These are phyloP conservation scores for Cyberlindnera sargentensis DNA, from an alignment of 805 yeast species.

Conservation along the genomic window DNA sequence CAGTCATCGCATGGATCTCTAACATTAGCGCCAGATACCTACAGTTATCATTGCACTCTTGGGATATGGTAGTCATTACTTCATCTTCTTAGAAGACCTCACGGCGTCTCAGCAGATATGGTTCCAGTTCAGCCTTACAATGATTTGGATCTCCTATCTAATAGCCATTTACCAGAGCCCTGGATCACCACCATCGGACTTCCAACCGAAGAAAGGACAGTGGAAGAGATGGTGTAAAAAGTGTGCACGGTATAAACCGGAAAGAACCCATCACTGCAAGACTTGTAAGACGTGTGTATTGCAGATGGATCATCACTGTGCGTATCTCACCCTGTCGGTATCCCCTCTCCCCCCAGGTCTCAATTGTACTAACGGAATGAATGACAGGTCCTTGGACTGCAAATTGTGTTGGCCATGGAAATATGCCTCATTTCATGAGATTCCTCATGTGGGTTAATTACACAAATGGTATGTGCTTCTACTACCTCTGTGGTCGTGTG, in stretches of 20 bases:
- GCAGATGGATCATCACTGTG: constrained; percentile 85
- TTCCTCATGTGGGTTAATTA: constrained; percentile 62
- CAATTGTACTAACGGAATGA: background rate
- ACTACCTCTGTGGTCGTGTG: constrained; percentile 35
- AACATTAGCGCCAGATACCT: constrained; percentile 47
- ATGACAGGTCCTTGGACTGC: constrained; percentile 67
- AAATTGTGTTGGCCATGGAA: constrained; percentile 79
- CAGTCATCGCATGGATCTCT: background rate
- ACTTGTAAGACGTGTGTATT: constrained; percentile 68
- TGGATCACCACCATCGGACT: constrained; percentile 55
- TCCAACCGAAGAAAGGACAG: constrained; percentile 34
- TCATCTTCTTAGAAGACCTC: constrained; percentile 43
- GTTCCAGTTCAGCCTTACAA: constrained; percentile 40
- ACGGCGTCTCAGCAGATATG: constrained; percentile 32
- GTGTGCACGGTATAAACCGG: constrained; percentile 71
- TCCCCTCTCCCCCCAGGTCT: background rate
- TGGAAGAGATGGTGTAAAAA: constrained; percentile 71
- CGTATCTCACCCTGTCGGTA: background rate
- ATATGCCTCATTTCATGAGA: constrained; percentile 73
- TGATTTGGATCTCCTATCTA: constrained; percentile 70
- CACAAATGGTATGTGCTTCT: constrained; percentile 41
- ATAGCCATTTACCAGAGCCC: constrained; percentile 63
- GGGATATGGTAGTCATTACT: constrained; percentile 57
- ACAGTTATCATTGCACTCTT: constrained; percentile 44
- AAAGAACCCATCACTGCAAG: constrained; percentile 81